Evolutionary conservation across 1,284 basidiomycete genomes (phyloP).

Genomic region (Mycosarcoma maydis): DNA sequence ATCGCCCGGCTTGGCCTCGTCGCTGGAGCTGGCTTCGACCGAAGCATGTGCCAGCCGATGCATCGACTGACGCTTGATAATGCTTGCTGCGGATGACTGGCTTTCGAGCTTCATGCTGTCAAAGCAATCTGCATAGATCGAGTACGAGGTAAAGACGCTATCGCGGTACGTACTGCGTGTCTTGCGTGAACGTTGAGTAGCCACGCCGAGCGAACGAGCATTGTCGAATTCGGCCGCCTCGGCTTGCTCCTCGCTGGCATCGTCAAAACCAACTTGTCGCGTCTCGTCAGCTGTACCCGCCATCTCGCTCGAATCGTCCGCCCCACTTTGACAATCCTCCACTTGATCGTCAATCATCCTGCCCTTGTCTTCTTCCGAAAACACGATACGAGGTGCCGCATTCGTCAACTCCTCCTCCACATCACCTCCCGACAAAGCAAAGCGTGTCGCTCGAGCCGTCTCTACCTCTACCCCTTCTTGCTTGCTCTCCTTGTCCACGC

Average conservation of each 20-base stretch:
- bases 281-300: neutral
- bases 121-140: constrained; percentile 51
- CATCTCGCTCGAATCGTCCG: constrained; percentile 21
- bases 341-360: constrained; percentile 9
- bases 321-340: constrained; percentile 9
- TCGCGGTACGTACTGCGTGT: constrained; percentile 40
- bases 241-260: neutral
- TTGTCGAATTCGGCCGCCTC: neutral
- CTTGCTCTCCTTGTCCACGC: neutral
- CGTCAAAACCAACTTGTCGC: neutral
- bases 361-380: constrained; percentile 19
- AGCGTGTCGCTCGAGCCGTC: neutral
- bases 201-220: constrained; percentile 2
- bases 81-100: constrained; percentile 44
- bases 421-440: neutral
- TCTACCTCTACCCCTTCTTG: neutral
- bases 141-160: constrained; percentile 50
- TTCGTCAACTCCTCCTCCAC: constrained; percentile 1
- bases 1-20: constrained; percentile 3
- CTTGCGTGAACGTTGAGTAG: constrained; percentile 17
- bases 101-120: constrained; percentile 49
- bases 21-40: neutral
- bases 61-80: constrained; percentile 45
- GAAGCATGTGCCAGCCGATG: constrained; percentile 11
- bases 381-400: constrained; percentile 28